Conservation (phyloP, 169 alveolate species). For the Blepharisma undulans region DNA sequence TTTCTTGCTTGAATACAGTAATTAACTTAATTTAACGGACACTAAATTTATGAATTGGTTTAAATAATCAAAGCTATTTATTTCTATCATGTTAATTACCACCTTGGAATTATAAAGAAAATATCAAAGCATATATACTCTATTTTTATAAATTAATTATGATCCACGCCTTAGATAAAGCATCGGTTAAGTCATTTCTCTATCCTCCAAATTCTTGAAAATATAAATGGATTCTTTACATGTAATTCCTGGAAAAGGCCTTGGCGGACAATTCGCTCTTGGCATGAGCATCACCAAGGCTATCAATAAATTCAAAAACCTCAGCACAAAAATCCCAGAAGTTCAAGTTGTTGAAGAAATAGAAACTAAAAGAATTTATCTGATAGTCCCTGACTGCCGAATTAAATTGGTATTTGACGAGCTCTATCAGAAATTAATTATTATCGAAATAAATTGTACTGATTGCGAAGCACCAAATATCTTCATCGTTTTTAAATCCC, state of each 20-base stretch:
- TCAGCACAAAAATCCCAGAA: neutral
- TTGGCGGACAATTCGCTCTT: constrained; percentile 1
- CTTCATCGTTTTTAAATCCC: neutral
- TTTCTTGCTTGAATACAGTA: no score
- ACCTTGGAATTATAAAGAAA: no score
- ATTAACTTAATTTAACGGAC: no score
- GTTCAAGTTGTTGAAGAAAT: neutral
- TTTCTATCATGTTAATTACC: no score
- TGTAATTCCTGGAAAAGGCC: constrained; percentile 13
- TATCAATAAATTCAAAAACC: neutral
- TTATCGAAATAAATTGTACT: neutral
- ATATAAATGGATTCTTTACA: constrained; percentile 1
- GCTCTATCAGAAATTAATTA: neutral
- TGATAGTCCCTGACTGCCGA: constrained; percentile 22
- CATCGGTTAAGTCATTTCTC: no score
- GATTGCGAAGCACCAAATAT: neutral
- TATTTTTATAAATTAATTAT: no score
- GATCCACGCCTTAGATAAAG: no score
- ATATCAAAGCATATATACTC: no score
- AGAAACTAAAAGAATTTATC: neutral
- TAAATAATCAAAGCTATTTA: no score
- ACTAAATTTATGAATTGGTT: no score
- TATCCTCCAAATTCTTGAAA: neutral
- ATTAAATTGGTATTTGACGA: constrained; percentile 15
- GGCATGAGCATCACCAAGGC: neutral